A percentile compares a stretch with the other conserved stretches of the same genome.
phyloP scores from a whole-genome alignment of 1,139 yeast species.

The Taphrina wiesneri region DNA sequence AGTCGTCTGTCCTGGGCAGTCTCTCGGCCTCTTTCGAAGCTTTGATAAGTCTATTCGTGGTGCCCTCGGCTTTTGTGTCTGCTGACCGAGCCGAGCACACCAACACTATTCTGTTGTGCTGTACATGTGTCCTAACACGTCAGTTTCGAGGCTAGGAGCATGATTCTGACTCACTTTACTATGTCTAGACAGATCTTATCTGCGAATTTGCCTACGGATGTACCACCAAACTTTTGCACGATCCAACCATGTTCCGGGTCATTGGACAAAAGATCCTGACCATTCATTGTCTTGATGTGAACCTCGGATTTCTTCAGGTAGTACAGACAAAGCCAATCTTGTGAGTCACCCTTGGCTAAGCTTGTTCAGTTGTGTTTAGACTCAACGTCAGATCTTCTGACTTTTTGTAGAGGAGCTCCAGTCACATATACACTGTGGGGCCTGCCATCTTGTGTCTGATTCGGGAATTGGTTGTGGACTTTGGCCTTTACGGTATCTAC shows the following conservation, averaged over 20 bases:
- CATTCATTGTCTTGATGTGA: neutral
- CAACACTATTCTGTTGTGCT: constrained; percentile 75
- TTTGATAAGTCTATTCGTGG: constrained; percentile 58
- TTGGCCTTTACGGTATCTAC: too few relatives aligned
- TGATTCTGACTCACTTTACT: constrained; percentile 38
- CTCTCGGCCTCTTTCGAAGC: constrained; percentile 27
- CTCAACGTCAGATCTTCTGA: neutral
- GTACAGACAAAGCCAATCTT: neutral
- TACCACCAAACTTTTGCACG: constrained; percentile 95
- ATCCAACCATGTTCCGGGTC: constrained; percentile 60
- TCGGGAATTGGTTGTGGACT: too few relatives aligned
- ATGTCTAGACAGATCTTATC: constrained; percentile 80
- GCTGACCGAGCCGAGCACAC: constrained; percentile 96
- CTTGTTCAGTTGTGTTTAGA: neutral
- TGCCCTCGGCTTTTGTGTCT: constrained; percentile 87
- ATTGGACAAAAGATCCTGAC: neutral
- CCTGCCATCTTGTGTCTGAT: too few relatives aligned
- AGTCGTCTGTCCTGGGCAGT: constrained; percentile 35
- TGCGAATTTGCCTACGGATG: constrained; percentile 95
- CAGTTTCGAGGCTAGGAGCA: neutral
- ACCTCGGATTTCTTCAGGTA: neutral
- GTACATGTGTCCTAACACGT: constrained; percentile 60
- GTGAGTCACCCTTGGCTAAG: neutral
- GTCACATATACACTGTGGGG: too few relatives aligned
- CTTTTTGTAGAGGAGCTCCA: neutral